Evolutionary conservation across 169 alveolate genomes (phyloP).

Genomic region (Plasmodium knowlesi): DNA sequence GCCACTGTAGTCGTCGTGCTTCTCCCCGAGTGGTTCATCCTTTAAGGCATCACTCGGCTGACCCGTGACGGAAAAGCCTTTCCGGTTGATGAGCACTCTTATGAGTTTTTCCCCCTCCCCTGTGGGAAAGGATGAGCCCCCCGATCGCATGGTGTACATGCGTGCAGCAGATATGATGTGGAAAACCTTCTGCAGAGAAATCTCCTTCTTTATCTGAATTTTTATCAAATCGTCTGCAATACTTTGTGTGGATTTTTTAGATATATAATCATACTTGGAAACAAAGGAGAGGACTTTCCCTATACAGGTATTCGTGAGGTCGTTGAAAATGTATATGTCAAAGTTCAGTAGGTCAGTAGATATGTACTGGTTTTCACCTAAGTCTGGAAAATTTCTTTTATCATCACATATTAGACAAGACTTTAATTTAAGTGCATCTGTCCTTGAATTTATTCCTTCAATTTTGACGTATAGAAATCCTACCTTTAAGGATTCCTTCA

Average conservation of each 20-base stretch:
- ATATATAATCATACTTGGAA: constrained; percentile 64
- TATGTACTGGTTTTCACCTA: constrained; percentile 56
- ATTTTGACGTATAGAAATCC: constrained; percentile 49
- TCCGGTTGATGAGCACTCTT: constrained; percentile 31
- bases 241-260: constrained; percentile 33
- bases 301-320: constrained; percentile 41
- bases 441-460: constrained; percentile 41
- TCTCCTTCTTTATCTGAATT: constrained; percentile 43
- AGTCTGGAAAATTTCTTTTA: constrained; percentile 44
- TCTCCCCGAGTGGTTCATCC: background rate
- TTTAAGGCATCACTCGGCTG: background rate
- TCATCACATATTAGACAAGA: constrained; percentile 69
- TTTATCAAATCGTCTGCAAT: constrained; percentile 66
- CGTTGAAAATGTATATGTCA: constrained; percentile 55
- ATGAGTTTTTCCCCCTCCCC: background rate
- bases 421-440: constrained; percentile 72
- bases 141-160: background rate
- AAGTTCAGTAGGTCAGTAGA: constrained; percentile 70
- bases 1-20: background rate
- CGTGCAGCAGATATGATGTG: constrained; percentile 25
- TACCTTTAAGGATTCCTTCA: constrained; percentile 67
- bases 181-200: constrained; percentile 36
- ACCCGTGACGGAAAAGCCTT: constrained; percentile 17
- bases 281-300: constrained; percentile 46
- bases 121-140: background rate